Percentiles rank a stretch among this genome's conserved stretches.
Conservation (phyloP, 176 grass and related monocot species). For the Oryza nivara region DNA sequence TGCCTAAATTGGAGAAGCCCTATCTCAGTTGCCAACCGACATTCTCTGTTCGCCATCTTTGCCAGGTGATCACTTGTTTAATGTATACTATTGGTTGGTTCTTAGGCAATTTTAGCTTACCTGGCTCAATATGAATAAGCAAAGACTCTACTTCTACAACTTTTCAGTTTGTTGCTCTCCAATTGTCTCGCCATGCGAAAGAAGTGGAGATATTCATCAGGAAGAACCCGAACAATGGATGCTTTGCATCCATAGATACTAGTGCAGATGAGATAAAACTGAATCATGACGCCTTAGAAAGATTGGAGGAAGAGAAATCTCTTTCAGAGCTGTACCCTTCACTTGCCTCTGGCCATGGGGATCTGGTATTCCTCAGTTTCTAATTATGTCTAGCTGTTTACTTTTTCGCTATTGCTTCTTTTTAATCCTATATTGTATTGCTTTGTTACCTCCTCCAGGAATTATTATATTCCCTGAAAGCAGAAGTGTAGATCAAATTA, state of each 20-base stretch:
- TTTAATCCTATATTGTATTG: conserved; percentile 7
- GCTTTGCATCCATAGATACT: conserved; percentile 9
- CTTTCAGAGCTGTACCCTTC: conserved; percentile 53
- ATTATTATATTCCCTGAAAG: conserved; percentile 55
- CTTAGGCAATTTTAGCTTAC: not conserved
- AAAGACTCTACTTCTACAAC: conserved; percentile 7
- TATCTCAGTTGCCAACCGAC: conserved; percentile 64
- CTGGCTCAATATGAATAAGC: conserved; percentile 11
- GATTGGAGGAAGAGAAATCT: conserved; percentile 50
- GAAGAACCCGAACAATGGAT: conserved; percentile 29
- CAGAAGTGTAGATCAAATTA: conserved; percentile 19
- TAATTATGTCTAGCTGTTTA: not conserved
- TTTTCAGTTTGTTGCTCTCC: conserved; percentile 57
- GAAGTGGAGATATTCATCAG: conserved; percentile 59
- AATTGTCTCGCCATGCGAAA: conserved; percentile 47
- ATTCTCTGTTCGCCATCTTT: conserved; percentile 60
- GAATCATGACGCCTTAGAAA: conserved; percentile 35
- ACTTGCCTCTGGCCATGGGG: conserved; percentile 33
- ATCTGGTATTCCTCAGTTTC: conserved; percentile 48
- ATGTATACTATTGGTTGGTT: not conserved
- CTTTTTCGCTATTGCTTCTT: conserved; percentile 8
- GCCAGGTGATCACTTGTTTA: conserved; percentile 52
- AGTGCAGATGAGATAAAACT: conserved; percentile 2
- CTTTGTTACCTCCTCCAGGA: conserved; percentile 38
- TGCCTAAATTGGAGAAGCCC: conserved; percentile 57